phyloP scores from a whole-genome alignment of 140 eudicot genomes.

The Oenanthe javanica region DNA sequence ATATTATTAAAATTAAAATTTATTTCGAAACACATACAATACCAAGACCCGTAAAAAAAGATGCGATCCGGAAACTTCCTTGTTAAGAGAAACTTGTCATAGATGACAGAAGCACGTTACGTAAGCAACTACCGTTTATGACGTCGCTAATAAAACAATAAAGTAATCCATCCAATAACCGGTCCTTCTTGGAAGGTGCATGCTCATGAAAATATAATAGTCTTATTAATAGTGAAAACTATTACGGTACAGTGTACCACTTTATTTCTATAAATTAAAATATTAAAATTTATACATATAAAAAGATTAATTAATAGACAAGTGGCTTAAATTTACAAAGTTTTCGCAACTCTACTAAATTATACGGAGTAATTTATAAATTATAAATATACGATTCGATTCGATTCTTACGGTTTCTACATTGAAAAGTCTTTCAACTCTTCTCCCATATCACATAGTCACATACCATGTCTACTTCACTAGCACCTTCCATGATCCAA shows the following conservation, averaged over 20 bases:
- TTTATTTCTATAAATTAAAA: not conserved
- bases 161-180: too few relatives aligned
- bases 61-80: too few relatives aligned
- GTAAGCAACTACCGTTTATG: not conserved
- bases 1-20: too few relatives aligned
- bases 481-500: slow-evolving; percentile 7
- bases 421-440: not conserved
- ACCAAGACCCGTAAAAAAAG: too few relatives aligned
- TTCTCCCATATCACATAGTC: not conserved
- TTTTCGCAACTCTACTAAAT: too few relatives aligned
- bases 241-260: not conserved
- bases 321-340: too few relatives aligned
- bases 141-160: not conserved
- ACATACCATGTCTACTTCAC: slow-evolving; percentile 9
- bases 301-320: not conserved
- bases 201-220: not conserved
- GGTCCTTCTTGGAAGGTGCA: not conserved
- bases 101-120: not conserved
- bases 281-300: too few relatives aligned
- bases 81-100: too few relatives aligned
- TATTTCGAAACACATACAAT: too few relatives aligned
- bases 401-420: not conserved
- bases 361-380: too few relatives aligned
- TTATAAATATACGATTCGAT: too few relatives aligned
- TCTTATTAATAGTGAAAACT: not conserved